Evolutionary conservation across 768 basidiomycete species (phyloP).

Genomic region (Mycena alexandri): DNA sequence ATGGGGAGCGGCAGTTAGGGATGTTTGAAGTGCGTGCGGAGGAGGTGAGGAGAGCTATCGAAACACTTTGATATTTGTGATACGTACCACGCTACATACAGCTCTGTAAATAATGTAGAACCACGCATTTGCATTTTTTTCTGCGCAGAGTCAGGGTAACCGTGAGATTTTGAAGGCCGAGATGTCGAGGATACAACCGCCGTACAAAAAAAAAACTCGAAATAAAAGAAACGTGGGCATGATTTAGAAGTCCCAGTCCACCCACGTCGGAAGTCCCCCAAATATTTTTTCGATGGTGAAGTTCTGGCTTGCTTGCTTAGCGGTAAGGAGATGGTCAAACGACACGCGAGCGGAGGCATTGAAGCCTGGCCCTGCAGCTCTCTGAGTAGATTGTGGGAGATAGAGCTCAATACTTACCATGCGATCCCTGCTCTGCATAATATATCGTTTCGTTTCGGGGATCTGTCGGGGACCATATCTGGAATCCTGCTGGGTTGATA

Average conservation of each 20-base stretch:
- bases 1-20: conserved; percentile 65
- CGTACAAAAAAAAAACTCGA: too few species aligned
- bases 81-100: conserved; percentile 6
- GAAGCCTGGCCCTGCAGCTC: conserved; percentile 53
- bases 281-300: conserved; percentile 55
- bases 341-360: conserved; percentile 45
- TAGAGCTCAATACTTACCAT: conserved; percentile 42
- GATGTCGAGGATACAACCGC: too few species aligned
- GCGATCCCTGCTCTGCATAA: conserved; percentile 55
- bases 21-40: conserved; percentile 61
- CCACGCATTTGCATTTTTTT: conserved; percentile 1
- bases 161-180: too few species aligned
- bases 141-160: too few species aligned
- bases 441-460: conserved; percentile 46
- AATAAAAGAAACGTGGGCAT: too few species aligned
- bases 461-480: conserved; percentile 34
- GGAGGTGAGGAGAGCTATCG: conserved; percentile 53
- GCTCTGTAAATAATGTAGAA: conserved; percentile 22
- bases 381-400: not conserved
- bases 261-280: conserved; percentile 50
- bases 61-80: conserved; percentile 40
- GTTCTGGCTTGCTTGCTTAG: conserved; percentile 39
- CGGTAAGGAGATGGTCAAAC: conserved; percentile 50
- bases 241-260: conserved; percentile 45
- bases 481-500: conserved; percentile 49